A percentile compares a stretch with the other conserved stretches of the same genome.
Conservation (phyloP, 108 stramenopile species). For the Schizochytrium sp. region DNA sequence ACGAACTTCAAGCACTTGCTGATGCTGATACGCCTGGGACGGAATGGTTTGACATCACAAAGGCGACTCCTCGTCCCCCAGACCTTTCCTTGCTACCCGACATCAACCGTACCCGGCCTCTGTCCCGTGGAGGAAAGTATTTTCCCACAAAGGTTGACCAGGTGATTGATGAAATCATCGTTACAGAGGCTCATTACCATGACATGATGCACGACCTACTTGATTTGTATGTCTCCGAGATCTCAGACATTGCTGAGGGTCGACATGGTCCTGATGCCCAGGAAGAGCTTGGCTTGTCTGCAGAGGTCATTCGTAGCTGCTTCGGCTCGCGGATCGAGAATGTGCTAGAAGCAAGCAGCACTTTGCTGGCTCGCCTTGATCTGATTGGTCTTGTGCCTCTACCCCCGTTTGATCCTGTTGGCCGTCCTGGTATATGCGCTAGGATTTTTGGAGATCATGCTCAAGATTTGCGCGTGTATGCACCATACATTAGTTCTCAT, state of each 20-base stretch:
- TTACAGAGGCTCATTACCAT: constrained; percentile 47
- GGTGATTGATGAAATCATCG: constrained; percentile 46
- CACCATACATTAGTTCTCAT: constrained; percentile 54
- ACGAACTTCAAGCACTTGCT: background rate
- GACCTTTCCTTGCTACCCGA: constrained; percentile 13
- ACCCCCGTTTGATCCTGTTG: background rate
- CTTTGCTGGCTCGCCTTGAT: constrained; percentile 7
- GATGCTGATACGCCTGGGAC: constrained; percentile 2
- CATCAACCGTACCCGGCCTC: background rate
- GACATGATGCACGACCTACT: constrained; percentile 41
- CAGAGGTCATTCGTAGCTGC: background rate
- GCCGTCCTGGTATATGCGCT: background rate
- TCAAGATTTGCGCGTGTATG: constrained; percentile 20
- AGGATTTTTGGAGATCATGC: constrained; percentile 44
- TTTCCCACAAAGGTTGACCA: constrained; percentile 37
- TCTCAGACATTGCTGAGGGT: constrained; percentile 40
- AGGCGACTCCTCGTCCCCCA: background rate
- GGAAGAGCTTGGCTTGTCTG: background rate
- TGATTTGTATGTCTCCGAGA: background rate
- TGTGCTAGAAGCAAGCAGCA: constrained; percentile 1
- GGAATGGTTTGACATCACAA: constrained; percentile 46
- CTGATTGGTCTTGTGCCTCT: constrained; percentile 2
- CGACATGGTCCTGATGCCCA: background rate
- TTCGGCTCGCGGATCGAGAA: constrained; percentile 49
- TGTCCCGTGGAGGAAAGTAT: background rate